Evolutionary conservation across 2,329 filamentous ascomycete species (phyloP), one percentile per base, ranked within the genome.

Genomic region (Venturiaceae sp.): DNA sequence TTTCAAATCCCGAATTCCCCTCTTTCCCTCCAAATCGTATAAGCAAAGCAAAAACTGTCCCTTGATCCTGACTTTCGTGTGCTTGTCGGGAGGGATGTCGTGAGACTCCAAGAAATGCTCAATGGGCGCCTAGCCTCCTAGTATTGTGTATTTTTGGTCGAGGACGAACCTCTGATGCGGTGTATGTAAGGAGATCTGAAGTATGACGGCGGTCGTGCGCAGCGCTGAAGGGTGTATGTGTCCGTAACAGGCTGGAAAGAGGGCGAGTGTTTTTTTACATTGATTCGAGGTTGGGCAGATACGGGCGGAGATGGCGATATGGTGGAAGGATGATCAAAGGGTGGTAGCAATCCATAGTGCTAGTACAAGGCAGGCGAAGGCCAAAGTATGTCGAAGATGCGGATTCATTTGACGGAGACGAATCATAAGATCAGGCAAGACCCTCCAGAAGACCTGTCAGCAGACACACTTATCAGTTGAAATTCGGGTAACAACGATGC

Each of bases 361-460:
- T 3, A 57, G 33, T 1, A 57, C 28, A 7, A 46, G 44, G 19
- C 55, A 46, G 5, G 44, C 44, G 39, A 57, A 50, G 16, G 55
- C 55, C 39, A 57, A 34, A 2, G 39, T 50, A 14, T 34, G 55
- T 50, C 44, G 39, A 50, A 57, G 23, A n/a, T 57, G 44, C 28
- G 55, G 39, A 36, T 36, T 34, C 21, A 50, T 21, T 2, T 41
- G n/a, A 13, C 30, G 26, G 26, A 50, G 16, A 13, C 33, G 28
- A 21, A 47, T 57, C 44, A 57, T 26, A 57, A 37, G 30, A 57
- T 57, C 39, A 50, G 39, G 36, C 55, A 57, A 26, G 39, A 47
- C 44, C 55, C 55, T 57, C 55, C 55, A 57, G 39, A 47, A 37
- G 39, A 57, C 55, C 55, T 57, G 44, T 57, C 55, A 50, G 55